Conservation (phyloP, 2,329 filamentous ascomycete genomes). For the Pseudogymnoascus sp. region DNA sequence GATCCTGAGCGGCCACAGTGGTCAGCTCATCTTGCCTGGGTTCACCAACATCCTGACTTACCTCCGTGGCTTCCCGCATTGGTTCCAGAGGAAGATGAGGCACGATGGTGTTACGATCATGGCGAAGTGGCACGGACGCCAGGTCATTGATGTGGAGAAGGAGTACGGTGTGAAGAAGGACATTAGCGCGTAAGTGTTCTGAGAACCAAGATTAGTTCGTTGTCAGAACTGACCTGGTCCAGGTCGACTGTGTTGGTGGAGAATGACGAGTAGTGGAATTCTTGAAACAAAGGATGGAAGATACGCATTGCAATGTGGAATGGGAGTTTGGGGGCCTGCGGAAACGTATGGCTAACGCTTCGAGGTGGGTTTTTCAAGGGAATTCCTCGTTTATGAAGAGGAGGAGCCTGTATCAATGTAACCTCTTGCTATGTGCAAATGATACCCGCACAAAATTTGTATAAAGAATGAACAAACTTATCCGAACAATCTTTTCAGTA, state of each 20-base stretch:
- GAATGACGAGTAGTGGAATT: background rate
- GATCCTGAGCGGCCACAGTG: constrained; percentile 50
- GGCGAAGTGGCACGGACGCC: constrained; percentile 26
- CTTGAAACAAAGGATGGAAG: background rate
- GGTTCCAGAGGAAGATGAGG: constrained; percentile 50
- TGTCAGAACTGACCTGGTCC: background rate
- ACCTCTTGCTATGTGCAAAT: constrained; percentile 4
- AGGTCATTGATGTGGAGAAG: constrained; percentile 27
- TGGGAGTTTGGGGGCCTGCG: background rate
- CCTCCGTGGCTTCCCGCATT: constrained; percentile 51
- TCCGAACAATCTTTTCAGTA: background rate
- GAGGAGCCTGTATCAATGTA: background rate
- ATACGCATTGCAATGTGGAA: background rate
- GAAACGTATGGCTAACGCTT: background rate
- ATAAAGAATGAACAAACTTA: background rate
- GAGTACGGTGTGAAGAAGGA: constrained; percentile 20
- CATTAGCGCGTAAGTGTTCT: constrained; percentile 21
- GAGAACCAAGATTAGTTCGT: background rate
- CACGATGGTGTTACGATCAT: constrained; percentile 29
- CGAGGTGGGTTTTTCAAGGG: background rate
- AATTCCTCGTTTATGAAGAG: constrained; percentile 4
- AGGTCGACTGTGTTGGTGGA: background rate
- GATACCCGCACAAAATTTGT: constrained; percentile 1
- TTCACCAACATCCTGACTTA: constrained; percentile 35
- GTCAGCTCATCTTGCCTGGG: constrained; percentile 48